Percentiles rank a stretch among this genome's conserved stretches.
Conservation (phyloP, 2,329 filamentous ascomycete species). For the Diaporthe humulicola region DNA sequence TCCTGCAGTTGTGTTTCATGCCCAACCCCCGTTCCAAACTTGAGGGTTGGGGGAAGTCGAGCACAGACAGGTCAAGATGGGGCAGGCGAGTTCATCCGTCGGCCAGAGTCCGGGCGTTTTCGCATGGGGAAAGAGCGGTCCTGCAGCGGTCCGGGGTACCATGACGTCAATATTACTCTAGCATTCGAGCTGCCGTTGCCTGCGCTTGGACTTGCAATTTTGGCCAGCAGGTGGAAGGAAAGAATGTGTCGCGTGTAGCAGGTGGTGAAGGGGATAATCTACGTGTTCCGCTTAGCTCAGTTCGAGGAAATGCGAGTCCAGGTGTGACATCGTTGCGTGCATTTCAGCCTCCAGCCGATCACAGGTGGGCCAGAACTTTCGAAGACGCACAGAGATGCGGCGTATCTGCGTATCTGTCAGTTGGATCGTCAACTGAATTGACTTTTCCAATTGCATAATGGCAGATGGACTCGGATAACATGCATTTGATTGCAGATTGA, state of each 20-base stretch:
- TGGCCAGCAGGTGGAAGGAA: neutral
- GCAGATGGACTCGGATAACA: neutral
- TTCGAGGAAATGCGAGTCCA: neutral
- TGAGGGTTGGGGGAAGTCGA: neutral
- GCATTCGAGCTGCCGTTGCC: neutral
- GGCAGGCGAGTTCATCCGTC: neutral
- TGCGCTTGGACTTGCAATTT: conserved; percentile 2
- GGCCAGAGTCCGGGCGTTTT: neutral
- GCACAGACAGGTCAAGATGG: neutral
- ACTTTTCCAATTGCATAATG: neutral
- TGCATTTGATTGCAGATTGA: neutral
- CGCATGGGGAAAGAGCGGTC: neutral
- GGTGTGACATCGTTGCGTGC: neutral
- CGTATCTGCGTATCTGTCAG: neutral
- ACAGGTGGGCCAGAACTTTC: neutral
- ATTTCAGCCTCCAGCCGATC: conserved; percentile 15
- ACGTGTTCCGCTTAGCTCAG: neutral
- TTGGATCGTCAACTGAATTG: conserved; percentile 10
- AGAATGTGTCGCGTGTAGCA: neutral
- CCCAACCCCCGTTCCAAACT: neutral
- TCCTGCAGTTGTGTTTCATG: neutral
- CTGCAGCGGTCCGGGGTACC: neutral
- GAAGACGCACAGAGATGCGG: neutral
- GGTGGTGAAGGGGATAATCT: neutral
- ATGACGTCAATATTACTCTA: neutral